Percentiles rank a stretch among this genome's conserved stretches.
These are phyloP conservation scores for Plasmodium malariae DNA, from an alignment of 169 alveolate species.

Conservation along the genomic window DNA sequence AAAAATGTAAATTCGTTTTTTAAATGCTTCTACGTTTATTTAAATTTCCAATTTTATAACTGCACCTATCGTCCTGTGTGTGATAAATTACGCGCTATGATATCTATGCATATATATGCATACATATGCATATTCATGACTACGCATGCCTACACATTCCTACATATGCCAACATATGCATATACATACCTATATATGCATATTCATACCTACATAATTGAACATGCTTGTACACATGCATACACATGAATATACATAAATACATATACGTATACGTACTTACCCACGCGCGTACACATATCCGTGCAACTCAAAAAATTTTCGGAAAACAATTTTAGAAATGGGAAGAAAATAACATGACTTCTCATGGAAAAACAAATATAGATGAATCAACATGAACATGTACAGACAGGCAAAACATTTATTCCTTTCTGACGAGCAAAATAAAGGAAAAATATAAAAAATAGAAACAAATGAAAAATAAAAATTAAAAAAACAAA, in stretches of 20 bases:
- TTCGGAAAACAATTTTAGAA: background rate
- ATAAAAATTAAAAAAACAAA: too few species aligned
- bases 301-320: too few species aligned
- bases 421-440: too few species aligned
- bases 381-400: background rate
- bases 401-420: too few species aligned
- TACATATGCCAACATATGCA: background rate
- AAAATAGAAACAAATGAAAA: too few species aligned
- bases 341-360: background rate
- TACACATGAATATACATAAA: background rate
- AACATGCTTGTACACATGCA: background rate
- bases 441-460: too few species aligned
- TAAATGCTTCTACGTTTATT: background rate
- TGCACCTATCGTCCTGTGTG: slow-evolving; percentile 54
- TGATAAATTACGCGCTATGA: background rate
- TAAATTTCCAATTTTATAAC: background rate
- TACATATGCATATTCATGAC: background rate
- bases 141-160: too few species aligned
- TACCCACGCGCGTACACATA: too few species aligned
- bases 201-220: background rate
- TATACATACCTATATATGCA: background rate
- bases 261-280: too few species aligned
- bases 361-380: background rate
- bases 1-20: too few species aligned
- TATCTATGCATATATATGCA: background rate